Base-by-base conservation (phyloP, 345 rosid genomes). In the Salix brachista region DNA sequence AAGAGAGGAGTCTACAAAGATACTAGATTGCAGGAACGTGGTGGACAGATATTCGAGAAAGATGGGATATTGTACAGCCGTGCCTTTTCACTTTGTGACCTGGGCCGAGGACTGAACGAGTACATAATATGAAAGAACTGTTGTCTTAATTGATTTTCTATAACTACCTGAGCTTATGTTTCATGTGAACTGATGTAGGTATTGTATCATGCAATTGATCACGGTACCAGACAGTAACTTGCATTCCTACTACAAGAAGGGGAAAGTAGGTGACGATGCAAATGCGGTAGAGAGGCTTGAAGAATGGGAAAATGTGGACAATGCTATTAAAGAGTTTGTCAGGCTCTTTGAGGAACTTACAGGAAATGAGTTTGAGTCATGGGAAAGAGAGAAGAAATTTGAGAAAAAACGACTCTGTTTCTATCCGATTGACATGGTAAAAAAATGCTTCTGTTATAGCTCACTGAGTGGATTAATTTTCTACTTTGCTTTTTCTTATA, bases 371-470 rank as follows among this genome's bases (percentile, higher is more conserved):
- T 94, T 94, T 23, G 91, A 85, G 83, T 92, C 91, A 4, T 92
- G 95, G 95, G 98, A 94, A 70, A 86, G 89, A 77, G 92, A 92
- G 74, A 90, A 90, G 83, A 90, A 85, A 80, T 85, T 92, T 65
- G 84, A 90, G 68, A 94, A 94, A 83, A 91, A 89, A 79, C 85
- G 84, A 11, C 76, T 85, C 12, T 85, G 87, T 65, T 90, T 89
- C 41, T 88, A 81, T 67, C 97, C 94, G 0, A 56, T 90, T 75
- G 97, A 90, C 83, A 95, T 91, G 96, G 97, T 92, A 81, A n/a
- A 13, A 66, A 4, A 30, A 44, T 12, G 7, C 23, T 5, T 13
- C 8, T 76, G 18, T 42, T 56, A 12, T 21, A 3, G 13, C 50
- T 44, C 17, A 44, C 13, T 13, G 14, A 11, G 50, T 3, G 50